Conservation (phyloP, 331 rosid genomes). For the Spiraea crenata region DNA sequence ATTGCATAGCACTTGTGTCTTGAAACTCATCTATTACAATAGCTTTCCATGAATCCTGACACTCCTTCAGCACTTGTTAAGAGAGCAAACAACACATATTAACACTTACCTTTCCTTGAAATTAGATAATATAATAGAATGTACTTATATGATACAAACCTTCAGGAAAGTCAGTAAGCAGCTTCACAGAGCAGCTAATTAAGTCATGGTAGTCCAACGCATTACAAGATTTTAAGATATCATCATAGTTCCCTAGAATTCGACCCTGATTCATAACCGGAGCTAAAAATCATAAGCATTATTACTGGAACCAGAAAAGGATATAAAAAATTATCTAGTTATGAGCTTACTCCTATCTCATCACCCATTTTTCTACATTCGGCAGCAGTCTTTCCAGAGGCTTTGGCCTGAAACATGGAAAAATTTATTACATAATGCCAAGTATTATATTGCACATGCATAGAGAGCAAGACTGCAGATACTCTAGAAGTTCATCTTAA, state of each 20-base stretch:
- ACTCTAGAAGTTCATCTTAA: background rate
- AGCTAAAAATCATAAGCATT: conserved; percentile 30
- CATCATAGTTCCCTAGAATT: conserved; percentile 71
- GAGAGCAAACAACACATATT: conserved; percentile 5
- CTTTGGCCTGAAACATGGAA: conserved; percentile 71
- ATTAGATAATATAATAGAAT: conserved; percentile 3
- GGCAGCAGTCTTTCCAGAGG: conserved; percentile 68
- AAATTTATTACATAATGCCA: conserved; percentile 20
- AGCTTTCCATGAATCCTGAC: conserved; percentile 77
- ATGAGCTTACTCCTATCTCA: conserved; percentile 72
- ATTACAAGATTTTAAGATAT: conserved; percentile 73
- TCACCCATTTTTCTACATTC: conserved; percentile 64
- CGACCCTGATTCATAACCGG: conserved; percentile 58
- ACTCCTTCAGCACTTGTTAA: conserved; percentile 65
- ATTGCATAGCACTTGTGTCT: conserved; percentile 96
- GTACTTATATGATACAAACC: conserved; percentile 46
- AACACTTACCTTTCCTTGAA: background rate
- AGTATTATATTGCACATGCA: background rate
- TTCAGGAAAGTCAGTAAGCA: conserved; percentile 79
- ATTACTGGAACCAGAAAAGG: conserved; percentile 19
- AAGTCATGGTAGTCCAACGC: conserved; percentile 96
- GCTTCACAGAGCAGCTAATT: conserved; percentile 85
- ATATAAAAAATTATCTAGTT: conserved; percentile 19
- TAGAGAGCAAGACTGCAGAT: background rate
- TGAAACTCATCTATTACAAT: conserved; percentile 94